Evolutionary conservation across 352 stramenopile genomes (phyloP).

Genomic region (Globisporangium camurandrum): DNA sequence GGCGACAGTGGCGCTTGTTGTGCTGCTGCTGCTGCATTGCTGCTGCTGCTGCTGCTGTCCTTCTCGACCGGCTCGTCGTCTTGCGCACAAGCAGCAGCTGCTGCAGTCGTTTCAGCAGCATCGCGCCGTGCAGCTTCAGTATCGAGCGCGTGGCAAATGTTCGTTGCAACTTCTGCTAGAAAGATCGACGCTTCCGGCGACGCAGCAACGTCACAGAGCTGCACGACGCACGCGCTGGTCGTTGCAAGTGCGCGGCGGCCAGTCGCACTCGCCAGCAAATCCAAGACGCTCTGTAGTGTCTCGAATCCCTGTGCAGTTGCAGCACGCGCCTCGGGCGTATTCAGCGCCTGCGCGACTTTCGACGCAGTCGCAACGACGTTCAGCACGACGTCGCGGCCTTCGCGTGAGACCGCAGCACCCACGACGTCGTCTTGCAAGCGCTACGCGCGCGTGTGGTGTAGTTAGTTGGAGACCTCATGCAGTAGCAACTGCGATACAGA

Average conservation of each 20-base stretch:
- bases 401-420: slow-evolving; percentile 33
- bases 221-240: slow-evolving; percentile 36
- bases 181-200: slow-evolving; percentile 73
- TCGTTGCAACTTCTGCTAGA: slow-evolving; percentile 62
- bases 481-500: neutral
- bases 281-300: slow-evolving; percentile 59
- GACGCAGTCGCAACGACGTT: slow-evolving; percentile 53
- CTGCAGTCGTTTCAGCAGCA: slow-evolving; percentile 4
- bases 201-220: slow-evolving; percentile 46
- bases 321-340: slow-evolving; percentile 60
- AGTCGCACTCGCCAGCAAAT: slow-evolving; percentile 63
- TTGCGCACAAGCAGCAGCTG: no score
- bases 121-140: slow-evolving; percentile 34
- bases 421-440: slow-evolving; percentile 47
- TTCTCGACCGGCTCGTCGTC: no score
- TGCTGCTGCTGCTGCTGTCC: neutral
- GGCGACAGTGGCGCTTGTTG: slow-evolving; percentile 16
- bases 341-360: slow-evolving; percentile 62
- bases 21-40: neutral
- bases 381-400: slow-evolving; percentile 52
- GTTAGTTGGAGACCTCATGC: neutral
- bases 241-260: slow-evolving; percentile 52
- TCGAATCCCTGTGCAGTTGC: slow-evolving; percentile 53
- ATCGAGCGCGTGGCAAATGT: slow-evolving; percentile 62
- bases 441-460: no score